phyloP scores from a whole-genome alignment of 1,284 basidiomycete genomes.

The Xanthoconium separans region DNA sequence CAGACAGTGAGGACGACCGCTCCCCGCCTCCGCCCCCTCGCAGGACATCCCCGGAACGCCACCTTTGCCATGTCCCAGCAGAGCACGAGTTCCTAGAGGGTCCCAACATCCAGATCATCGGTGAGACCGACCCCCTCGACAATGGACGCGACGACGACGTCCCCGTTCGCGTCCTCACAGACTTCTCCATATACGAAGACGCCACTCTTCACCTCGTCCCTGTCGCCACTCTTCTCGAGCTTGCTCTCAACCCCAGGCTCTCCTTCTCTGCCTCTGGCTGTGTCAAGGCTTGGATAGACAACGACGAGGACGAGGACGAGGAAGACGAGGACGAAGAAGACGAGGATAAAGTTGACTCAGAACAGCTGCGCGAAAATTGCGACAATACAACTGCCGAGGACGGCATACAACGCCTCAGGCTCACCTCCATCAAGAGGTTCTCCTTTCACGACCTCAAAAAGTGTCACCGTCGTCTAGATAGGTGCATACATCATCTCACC shows the following conservation, averaged over 20 bases:
- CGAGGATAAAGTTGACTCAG: constrained; percentile 22
- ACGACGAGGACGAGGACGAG: constrained; percentile 22
- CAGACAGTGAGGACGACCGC: constrained; percentile 21
- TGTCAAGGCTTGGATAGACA: constrained; percentile 33
- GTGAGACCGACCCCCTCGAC: constrained; percentile 32
- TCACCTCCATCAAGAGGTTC: constrained; percentile 47
- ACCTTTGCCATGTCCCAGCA: constrained; percentile 10
- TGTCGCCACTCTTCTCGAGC: constrained; percentile 36
- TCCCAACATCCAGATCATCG: constrained; percentile 32
- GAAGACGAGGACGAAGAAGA: constrained; percentile 29
- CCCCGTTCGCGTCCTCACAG: constrained; percentile 51
- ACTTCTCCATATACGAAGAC: constrained; percentile 50
- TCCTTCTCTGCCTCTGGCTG: constrained; percentile 36
- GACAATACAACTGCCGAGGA: constrained; percentile 22
- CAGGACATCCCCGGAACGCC: not conserved
- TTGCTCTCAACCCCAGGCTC: constrained; percentile 18
- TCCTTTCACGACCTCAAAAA: constrained; percentile 42
- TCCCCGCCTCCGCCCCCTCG: constrained; percentile 2
- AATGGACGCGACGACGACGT: constrained; percentile 35
- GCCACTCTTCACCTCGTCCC: constrained; percentile 37
- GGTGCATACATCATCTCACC: constrained; percentile 27
- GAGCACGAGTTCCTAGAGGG: constrained; percentile 32
- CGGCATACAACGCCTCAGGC: constrained; percentile 36
- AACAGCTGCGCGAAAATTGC: constrained; percentile 27
- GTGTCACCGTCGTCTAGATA: constrained; percentile 35